Evolutionary conservation across 2,329 filamentous ascomycete genomes (phyloP), one percentile per base, ranked within the genome.

Genomic region (Penicillium sp.): DNA sequence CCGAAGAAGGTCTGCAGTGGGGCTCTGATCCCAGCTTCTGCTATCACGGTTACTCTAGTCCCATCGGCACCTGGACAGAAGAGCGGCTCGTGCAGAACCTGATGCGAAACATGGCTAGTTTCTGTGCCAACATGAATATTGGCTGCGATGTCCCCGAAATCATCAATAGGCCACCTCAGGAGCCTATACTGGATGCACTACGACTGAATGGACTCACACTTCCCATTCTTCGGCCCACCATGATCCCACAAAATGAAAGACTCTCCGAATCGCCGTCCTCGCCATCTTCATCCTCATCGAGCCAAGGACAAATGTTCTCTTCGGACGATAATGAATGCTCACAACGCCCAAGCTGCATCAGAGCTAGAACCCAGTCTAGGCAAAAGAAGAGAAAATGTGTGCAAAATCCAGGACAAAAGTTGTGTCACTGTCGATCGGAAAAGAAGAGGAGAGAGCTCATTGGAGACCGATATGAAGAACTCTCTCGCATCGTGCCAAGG

Each of bases 1-100:
- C 43, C 2, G 60, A 61, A 28, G 47, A 58, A n/a, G 61, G 55
- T 11, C 52, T 64, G 8, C 59, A 64, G 38, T 65, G 61, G 62
- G 62, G 62, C 14, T 63, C 62, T 1, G 62, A 65, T 41, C 62
- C 62, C 5, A 65, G 56, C 25, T 65, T 65, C 41, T 59, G 61
- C 17, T 65, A 58, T 30, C 62, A 65, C 35, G 61, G 62, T n/a
- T 65, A 61, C 25, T 63, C 62, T 2, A 50, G 50, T 8, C 62
- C 62, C 2, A 57, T 62, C 11, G 62, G 62, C 4, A 62, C 55
- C 2, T 65, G 62, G 62, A 65, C 62, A 25, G 62, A 65, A 48
- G 59, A 65, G 19, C 56, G 61, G 0, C 45, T 65, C 2, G 57
- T 61, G 3, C 56, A 55, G 22, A 62, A 63, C 28, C 37, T 63